Evolutionary conservation across 805 yeast species (phyloP).

Genomic region (Starmerella sp.): DNA sequence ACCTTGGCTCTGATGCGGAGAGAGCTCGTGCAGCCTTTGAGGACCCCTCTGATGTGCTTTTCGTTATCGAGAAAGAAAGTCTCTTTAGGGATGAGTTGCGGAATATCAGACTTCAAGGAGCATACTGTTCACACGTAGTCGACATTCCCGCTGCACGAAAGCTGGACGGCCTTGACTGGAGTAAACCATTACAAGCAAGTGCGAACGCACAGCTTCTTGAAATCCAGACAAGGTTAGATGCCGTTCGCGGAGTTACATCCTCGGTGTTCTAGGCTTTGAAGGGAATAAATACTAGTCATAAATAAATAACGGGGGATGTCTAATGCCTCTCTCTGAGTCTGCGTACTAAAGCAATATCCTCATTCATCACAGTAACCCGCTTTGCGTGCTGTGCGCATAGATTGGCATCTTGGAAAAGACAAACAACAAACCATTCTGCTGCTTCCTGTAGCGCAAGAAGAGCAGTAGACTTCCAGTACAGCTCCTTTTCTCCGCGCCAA

Average conservation of each 20-base stretch:
- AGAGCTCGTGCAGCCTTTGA: constrained; percentile 17
- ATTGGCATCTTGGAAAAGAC: constrained; percentile 94
- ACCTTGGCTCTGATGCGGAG: constrained; percentile 19
- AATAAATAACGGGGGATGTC: background rate
- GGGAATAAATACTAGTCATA: background rate
- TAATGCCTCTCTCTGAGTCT: constrained; percentile 75
- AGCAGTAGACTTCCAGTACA: constrained; percentile 95
- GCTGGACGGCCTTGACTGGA: constrained; percentile 6
- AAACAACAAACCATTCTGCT: constrained; percentile 94
- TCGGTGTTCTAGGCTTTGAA: background rate
- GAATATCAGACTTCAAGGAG: constrained; percentile 12
- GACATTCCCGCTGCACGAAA: background rate
- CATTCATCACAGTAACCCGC: constrained; percentile 97
- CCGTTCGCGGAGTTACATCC: background rate
- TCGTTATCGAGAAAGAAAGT: constrained; percentile 57
- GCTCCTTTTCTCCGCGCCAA: constrained; percentile 44
- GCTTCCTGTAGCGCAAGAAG: constrained; percentile 97
- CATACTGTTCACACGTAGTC: background rate
- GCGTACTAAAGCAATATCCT: constrained; percentile 95
- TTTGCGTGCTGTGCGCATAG: constrained; percentile 98
- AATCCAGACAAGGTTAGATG: constrained; percentile 1
- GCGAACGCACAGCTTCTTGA: constrained; percentile 5
- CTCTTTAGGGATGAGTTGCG: constrained; percentile 46
- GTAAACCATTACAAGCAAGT: constrained; percentile 6
- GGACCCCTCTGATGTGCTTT: constrained; percentile 35